Conservation (phyloP, 192 early-diverging fungal genomes). For the Backusella luteola region DNA sequence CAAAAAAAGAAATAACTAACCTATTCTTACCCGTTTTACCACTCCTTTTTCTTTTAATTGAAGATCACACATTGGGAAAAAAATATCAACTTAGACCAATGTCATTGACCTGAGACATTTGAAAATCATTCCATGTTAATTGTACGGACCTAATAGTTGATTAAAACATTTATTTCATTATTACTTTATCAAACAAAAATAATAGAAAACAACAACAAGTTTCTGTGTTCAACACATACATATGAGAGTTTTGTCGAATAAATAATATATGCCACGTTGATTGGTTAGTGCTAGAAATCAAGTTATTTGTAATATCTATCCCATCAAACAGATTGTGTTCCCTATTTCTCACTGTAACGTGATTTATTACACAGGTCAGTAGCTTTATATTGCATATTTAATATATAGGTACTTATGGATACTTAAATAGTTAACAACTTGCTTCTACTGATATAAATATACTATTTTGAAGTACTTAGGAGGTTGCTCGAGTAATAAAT, state of each 20-base stretch:
- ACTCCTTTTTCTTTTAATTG: background rate
- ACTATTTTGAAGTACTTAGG: background rate
- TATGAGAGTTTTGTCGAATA: too few relatives aligned
- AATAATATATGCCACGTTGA: too few relatives aligned
- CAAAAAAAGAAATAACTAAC: background rate
- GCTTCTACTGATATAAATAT: background rate
- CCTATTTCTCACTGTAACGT: background rate
- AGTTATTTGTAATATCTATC: background rate
- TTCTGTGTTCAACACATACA: background rate
- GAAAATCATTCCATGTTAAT: background rate
- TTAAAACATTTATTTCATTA: background rate
- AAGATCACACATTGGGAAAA: background rate
- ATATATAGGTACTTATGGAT: background rate
- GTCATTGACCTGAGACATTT: background rate
- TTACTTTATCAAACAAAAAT: background rate
- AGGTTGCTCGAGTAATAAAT: background rate
- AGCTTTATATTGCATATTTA: background rate
- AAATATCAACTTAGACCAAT: background rate
- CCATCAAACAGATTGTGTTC: background rate
- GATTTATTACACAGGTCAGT: background rate
- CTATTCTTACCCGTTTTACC: slow-evolving; percentile 1
- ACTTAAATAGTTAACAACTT: background rate
- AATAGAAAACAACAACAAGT: background rate
- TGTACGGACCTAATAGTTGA: background rate
- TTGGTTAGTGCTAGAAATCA: background rate